These are phyloP conservation scores for Trichoderma afroharzianum DNA, from an alignment of 2,329 filamentous ascomycete genomes.

Conservation along the genomic window DNA sequence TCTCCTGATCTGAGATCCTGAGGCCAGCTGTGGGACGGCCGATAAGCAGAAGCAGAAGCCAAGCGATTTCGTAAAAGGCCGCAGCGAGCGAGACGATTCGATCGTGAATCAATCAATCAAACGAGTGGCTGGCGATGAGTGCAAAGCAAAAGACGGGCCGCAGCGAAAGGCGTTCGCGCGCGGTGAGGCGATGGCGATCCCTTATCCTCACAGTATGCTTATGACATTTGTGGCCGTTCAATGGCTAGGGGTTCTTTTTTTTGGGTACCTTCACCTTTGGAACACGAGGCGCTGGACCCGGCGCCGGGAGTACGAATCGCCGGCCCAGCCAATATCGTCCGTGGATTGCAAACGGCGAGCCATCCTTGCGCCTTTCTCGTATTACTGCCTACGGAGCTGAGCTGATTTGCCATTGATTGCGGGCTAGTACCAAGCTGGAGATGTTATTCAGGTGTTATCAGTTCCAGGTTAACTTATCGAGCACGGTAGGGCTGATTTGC, in stretches of 20 bases:
- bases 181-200: conserved; percentile 18
- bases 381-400: conserved; percentile 7
- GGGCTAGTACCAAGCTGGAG: conserved; percentile 7
- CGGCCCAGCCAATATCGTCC: background rate
- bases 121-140: conserved; percentile 18
- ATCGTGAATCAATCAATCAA: background rate
- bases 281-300: conserved; percentile 17
- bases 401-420: background rate
- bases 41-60: background rate
- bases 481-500: background rate
- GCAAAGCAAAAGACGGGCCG: background rate
- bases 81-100: background rate
- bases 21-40: conserved; percentile 14
- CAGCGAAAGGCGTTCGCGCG: conserved; percentile 17
- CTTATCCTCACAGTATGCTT: conserved; percentile 14
- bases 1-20: conserved; percentile 3
- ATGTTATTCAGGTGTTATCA: background rate
- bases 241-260: conserved; percentile 8
- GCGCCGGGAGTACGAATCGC: conserved; percentile 20
- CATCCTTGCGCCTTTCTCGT: background rate
- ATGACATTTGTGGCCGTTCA: conserved; percentile 17
- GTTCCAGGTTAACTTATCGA: background rate
- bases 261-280: background rate
- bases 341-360: background rate
- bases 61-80: background rate